Conservation (phyloP, 306 rosid species). For the Rubus idaeus region DNA sequence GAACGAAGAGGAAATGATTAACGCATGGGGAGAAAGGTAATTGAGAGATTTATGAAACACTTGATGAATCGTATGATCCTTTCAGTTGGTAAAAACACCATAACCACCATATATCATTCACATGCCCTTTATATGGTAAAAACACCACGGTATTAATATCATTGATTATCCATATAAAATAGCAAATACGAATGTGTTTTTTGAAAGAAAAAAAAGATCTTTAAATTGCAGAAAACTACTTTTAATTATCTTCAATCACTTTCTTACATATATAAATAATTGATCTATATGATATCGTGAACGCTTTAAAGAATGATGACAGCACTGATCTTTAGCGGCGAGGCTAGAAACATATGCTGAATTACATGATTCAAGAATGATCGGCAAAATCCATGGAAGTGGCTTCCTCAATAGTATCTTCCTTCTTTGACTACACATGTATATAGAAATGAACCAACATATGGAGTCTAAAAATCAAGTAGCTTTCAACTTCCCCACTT, state of each 20-base stretch:
- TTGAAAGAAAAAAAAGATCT: not conserved
- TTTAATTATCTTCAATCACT: not conserved
- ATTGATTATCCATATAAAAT: no score
- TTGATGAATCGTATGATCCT: no score
- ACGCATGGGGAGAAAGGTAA: no score
- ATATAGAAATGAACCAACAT: not conserved
- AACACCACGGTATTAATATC: no score
- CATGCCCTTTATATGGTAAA: no score
- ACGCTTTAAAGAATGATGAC: not conserved
- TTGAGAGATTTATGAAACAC: no score
- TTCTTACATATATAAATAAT: not conserved
- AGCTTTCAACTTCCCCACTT: slow-evolving; percentile 10
- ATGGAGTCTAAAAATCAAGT: not conserved
- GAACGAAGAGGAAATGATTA: no score
- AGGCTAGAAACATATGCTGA: not conserved
- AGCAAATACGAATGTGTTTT: no score
- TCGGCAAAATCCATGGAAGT: not conserved
- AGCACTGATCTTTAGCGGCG: not conserved
- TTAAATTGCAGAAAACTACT: not conserved
- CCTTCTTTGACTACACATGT: not conserved
- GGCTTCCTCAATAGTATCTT: not conserved
- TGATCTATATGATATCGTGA: not conserved
- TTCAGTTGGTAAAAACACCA: no score
- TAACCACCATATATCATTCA: no score
- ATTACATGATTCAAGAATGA: not conserved